These are phyloP conservation scores for Suhomyces bokatorum DNA, from an alignment of 1,139 yeast species.

Conservation along the genomic window DNA sequence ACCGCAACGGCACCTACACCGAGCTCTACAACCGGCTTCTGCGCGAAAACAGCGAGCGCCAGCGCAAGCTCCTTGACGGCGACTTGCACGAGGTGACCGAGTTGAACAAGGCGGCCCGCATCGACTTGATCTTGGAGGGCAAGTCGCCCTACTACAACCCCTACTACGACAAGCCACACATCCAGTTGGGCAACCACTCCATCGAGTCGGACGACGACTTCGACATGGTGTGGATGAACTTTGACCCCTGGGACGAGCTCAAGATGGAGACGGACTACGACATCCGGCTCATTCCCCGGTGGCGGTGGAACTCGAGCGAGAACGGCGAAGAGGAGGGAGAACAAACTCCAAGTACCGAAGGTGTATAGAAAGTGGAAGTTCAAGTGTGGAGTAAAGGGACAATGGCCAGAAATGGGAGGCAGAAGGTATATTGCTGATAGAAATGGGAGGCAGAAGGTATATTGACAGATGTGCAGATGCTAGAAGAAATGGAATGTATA, in stretches of 20 bases:
- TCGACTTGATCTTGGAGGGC: conserved; percentile 41
- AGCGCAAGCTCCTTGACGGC: conserved; percentile 23
- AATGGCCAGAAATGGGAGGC: no score
- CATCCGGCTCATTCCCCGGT: conserved; percentile 44
- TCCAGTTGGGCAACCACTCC: conserved; percentile 39
- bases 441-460: no score
- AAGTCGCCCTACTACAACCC: conserved; percentile 18
- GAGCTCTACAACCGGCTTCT: conserved; percentile 31
- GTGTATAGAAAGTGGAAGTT: no score
- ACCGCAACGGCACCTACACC: conserved; percentile 19
- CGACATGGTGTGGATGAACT: conserved; percentile 47
- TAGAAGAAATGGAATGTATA: no score
- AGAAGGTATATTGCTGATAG: no score
- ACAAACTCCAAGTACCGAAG: no score
- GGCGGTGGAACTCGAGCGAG: conserved; percentile 9
- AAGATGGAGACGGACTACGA: conserved; percentile 42
- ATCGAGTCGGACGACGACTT: conserved; percentile 45
- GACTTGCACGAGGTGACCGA: conserved; percentile 36
- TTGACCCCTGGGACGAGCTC: conserved; percentile 56
- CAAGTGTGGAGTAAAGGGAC: no score
- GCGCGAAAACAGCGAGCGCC: conserved; percentile 25
- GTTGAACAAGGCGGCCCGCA: conserved; percentile 38
- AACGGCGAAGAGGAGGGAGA: not conserved
- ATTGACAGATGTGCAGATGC: no score
- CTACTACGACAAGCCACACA: conserved; percentile 32